phyloP scores from a whole-genome alignment of 768 basidiomycete species.

The Lepiota subincarnata region DNA sequence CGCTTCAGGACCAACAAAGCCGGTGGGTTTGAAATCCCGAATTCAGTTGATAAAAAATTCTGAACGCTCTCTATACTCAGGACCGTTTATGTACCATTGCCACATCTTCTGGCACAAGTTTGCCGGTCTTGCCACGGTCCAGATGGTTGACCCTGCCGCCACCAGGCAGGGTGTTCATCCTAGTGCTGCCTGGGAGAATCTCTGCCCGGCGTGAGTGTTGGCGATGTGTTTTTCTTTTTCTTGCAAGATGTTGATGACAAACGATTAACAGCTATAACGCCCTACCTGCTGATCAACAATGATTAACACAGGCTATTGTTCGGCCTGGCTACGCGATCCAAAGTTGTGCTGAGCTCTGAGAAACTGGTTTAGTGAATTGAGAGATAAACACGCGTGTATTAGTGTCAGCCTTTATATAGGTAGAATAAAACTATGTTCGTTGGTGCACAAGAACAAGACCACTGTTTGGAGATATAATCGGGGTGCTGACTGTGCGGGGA shows the following conservation, averaged over 20 bases:
- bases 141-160: constrained; percentile 9
- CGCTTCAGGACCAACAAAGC: constrained; percentile 20
- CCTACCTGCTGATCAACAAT: constrained; percentile 4
- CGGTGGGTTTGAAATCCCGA: neutral
- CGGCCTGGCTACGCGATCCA: too few relatives aligned
- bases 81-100: constrained; percentile 20
- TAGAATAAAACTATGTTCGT: too few relatives aligned
- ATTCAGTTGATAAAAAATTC: neutral
- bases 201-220: constrained; percentile 15
- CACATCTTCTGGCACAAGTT: constrained; percentile 17
- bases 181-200: constrained; percentile 11
- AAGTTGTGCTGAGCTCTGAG: too few relatives aligned
- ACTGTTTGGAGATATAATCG: too few relatives aligned
- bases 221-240: neutral
- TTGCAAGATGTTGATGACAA: neutral
- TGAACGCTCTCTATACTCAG: neutral
- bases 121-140: constrained; percentile 16
- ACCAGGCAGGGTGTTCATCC: constrained; percentile 4
- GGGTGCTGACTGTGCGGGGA: too few relatives aligned
- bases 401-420: too few relatives aligned
- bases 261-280: constrained; percentile 1
- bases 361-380: too few relatives aligned
- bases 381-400: too few relatives aligned
- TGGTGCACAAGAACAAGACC: too few relatives aligned
- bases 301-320: neutral